Base-by-base conservation (phyloP, 306 rosid genomes). In the Quercus mongolica region DNA sequence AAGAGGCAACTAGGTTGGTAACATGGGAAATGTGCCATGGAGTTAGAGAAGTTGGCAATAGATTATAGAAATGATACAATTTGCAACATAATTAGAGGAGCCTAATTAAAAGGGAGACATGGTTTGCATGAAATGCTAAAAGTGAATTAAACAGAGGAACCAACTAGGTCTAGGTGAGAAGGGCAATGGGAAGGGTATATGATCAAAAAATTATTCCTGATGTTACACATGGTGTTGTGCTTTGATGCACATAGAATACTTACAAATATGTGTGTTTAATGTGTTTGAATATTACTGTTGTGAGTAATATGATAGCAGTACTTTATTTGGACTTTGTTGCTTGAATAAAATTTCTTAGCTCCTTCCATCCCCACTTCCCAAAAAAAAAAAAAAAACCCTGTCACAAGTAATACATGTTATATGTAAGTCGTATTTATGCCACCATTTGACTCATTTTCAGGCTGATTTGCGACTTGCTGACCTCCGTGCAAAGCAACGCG, bases 391-490 rank as follows among this genome's bases (percentile, higher is more conserved):
- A 49, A 11, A 59, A 71, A 78, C 70, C 71, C 54, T 30, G 10
- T 21, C 56, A 58, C 78, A 62, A 58, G 71, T 63, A 65, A 49
- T 57, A 54, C n/a, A 21, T 55, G 70, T 30, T 49, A 18, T 19
- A 20, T 21, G 21, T 55, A 68, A 57, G 71, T 41, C 59, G 69
- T 71, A 69, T 76, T 83, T 71, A 57, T 81, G 69, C 68, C 70
- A 73, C 56, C 62, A 78, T 84, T 77, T 76, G 73, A 81, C 77
- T 56, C 33, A 68, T 57, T 76, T 82, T 62, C 86, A 94, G 99
- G 97, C 94, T 79, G 97, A 94, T 85, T 87, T 92, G 76, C 97
- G 94, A 63, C 93, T 90, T 69, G 99, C 99, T 19, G 97, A 94
- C 78, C 83, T 87, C 74, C 92, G 86, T 73, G 99, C 97, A 52